Base-by-base conservation (phyloP, 805 yeast genomes). In the Zygotorulaspora chibaensis region DNA sequence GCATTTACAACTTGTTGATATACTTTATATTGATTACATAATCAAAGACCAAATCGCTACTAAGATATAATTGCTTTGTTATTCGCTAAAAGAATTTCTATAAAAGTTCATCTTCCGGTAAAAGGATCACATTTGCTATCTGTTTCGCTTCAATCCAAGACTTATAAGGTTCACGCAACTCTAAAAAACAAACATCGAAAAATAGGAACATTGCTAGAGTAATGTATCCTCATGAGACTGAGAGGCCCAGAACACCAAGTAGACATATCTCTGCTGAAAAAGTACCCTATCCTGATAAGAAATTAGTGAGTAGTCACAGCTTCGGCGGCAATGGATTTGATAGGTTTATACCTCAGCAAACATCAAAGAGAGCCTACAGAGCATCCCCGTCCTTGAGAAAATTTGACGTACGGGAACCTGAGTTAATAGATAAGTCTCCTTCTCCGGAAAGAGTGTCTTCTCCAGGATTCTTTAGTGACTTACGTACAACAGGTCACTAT, bases 301-400 rank as follows among this genome's bases (percentile, higher is more conserved):
- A 30, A 42, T 38, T n/a, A 41, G 20, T 15, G 40, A 31, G 33
- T 7, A 31, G 42, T 28, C 30, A 17, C 31, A 30, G 37, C 38
- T 23, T 42, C 34, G 47, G 48, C 55, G 40, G 49, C 45, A 42
- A 30, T n/a, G 47, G 48, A 3, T 28, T 60, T 53, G 76, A 72
- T 49, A 59, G 76, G 41, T 71, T 62, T 48, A 71, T 72, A 16
- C 75, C 76, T 3, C 54, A 60, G 3, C 43, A 40, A 11, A 55
- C 69, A 8, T 69, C 68, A 1, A 62, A 51, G 11, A 55, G 50
- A 12, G 62, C 61, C 1, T 64, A 57, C 46, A 55, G 54, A 31
- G 54, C 66, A 1, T 49, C 54, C 3, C 50, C 57, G 2, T 42
- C 50, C n/a, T 44, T 56, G 33, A 55, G 51, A 29, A 41, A 36